phyloP scores from a whole-genome alignment of 768 basidiomycete species.

The Lactarius tabidus region DNA sequence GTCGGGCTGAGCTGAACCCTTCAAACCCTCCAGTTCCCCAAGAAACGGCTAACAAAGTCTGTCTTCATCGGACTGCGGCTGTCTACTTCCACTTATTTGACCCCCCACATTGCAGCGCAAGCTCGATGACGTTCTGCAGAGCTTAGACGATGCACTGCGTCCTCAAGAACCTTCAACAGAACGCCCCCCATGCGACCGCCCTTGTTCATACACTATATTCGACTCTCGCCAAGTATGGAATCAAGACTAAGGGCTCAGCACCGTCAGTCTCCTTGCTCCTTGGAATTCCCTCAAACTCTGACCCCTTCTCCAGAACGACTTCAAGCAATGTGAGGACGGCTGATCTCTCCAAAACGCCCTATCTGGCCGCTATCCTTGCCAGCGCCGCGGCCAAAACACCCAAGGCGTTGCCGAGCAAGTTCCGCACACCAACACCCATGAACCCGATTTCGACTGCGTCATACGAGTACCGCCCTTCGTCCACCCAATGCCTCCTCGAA shows the following conservation, averaged over 20 bases:
- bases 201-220: constrained; percentile 65
- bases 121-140: constrained; percentile 75
- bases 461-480: constrained; percentile 76
- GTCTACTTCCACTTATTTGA: neutral
- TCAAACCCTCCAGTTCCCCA: neutral
- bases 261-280: constrained; percentile 30
- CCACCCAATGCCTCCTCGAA: constrained; percentile 63
- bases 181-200: constrained; percentile 47
- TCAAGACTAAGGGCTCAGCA: constrained; percentile 47
- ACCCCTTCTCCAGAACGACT: constrained; percentile 18
- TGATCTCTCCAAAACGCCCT: constrained; percentile 53
- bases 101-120: constrained; percentile 52
- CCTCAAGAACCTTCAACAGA: constrained; percentile 32
- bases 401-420: constrained; percentile 46
- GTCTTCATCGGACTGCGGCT: neutral
- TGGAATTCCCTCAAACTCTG: constrained; percentile 6
- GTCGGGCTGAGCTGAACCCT: too few species aligned
- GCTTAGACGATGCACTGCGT: constrained; percentile 60
- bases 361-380: constrained; percentile 66
- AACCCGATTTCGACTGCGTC: constrained; percentile 32
- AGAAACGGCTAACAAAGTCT: constrained; percentile 11
- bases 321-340: constrained; percentile 29
- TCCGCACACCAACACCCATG: constrained; percentile 33
- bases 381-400: constrained; percentile 57
- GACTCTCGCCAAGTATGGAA: constrained; percentile 73